Evolutionary conservation across 805 yeast species (phyloP).

Genomic region (Sungouiozyma intestinalis): DNA sequence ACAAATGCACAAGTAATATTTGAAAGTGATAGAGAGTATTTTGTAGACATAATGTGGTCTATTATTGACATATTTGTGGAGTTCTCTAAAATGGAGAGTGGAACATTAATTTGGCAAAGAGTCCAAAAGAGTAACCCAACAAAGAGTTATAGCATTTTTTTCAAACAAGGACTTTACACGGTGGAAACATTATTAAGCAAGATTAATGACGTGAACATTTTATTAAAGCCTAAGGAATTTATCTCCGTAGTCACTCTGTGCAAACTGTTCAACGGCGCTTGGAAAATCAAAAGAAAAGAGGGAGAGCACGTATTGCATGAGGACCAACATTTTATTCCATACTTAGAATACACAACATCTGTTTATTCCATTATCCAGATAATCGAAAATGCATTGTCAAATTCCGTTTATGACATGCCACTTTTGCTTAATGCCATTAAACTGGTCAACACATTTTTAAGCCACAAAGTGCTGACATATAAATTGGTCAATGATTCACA

Average conservation of each 20-base stretch:
- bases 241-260: conserved; percentile 37
- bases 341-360: conserved; percentile 39
- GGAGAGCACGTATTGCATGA: conserved; percentile 65
- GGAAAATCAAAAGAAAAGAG: conserved; percentile 43
- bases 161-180: conserved; percentile 28
- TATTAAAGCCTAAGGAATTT: conserved; percentile 32
- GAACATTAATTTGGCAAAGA: conserved; percentile 27
- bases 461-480: conserved; percentile 16
- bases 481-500: conserved; percentile 18
- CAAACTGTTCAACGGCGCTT: conserved; percentile 47
- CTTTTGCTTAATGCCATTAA: conserved; percentile 28
- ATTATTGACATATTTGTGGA: conserved; percentile 35
- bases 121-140: conserved; percentile 27
- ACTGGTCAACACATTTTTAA: conserved; percentile 26
- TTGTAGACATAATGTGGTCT: conserved; percentile 40
- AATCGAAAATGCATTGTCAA: conserved; percentile 23
- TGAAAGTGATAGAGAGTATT: conserved; percentile 24
- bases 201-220: conserved; percentile 20
- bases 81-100: conserved; percentile 31
- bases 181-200: conserved; percentile 29
- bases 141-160: conserved; percentile 27
- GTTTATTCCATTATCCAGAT: conserved; percentile 34
- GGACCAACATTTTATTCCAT: conserved; percentile 38
- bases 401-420: conserved; percentile 7
- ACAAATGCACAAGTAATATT: conserved; percentile 51